A percentile compares a stretch with the other conserved stretches of the same genome.
phyloP scores from a whole-genome alignment of 148 eudicot genomes.

The Limonium bicolor region DNA sequence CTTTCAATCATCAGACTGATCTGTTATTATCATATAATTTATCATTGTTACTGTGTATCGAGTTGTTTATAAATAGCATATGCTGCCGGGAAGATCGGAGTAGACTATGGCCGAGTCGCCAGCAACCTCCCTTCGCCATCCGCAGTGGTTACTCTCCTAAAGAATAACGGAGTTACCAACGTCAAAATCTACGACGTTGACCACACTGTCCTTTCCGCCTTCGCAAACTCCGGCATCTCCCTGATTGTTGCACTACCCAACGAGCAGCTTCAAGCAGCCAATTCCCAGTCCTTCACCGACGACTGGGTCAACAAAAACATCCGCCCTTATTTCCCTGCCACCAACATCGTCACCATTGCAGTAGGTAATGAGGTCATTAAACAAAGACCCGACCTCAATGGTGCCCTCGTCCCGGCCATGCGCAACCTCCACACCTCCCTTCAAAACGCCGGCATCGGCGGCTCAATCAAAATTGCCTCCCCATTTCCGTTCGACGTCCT shows the following conservation, averaged over 20 bases:
- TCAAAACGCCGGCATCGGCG: constrained; percentile 15
- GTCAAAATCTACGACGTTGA: constrained; percentile 6
- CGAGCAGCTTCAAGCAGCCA: neutral
- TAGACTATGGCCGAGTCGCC: constrained; percentile 2
- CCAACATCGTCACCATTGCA: neutral
- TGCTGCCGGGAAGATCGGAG: neutral
- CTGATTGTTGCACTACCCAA: neutral
- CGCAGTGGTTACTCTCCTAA: neutral
- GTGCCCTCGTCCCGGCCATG: constrained; percentile 60
- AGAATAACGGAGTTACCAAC: neutral
- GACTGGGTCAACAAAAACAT: neutral
- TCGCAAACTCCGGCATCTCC: neutral
- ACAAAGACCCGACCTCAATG: constrained; percentile 30
- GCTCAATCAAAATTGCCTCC: constrained; percentile 36
- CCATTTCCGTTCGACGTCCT: constrained; percentile 48
- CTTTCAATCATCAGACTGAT: too few relatives aligned
- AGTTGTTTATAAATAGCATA: too few relatives aligned
- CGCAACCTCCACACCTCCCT: constrained; percentile 46
- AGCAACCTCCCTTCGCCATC: constrained; percentile 3
- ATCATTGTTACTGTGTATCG: too few relatives aligned
- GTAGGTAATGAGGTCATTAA: constrained; percentile 3
- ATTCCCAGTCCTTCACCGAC: neutral
- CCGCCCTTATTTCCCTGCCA: neutral
- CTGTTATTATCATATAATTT: too few relatives aligned
- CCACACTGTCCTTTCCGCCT: neutral